Evolutionary conservation across 331 rosid genomes (phyloP).

Genomic region (Arachis monticola): DNA sequence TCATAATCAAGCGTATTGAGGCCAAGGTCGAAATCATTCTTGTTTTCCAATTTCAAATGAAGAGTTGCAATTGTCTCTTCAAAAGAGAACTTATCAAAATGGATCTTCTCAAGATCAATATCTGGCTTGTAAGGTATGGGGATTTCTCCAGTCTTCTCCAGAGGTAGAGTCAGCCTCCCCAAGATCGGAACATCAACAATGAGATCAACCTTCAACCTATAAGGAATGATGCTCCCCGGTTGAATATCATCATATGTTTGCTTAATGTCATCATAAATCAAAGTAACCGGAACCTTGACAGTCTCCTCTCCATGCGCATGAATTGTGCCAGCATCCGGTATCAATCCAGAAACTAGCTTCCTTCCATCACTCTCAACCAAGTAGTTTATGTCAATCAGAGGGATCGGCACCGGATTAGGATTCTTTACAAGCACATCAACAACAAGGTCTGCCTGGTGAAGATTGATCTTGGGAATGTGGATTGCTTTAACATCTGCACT

Average conservation of each 20-base stretch:
- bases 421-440: slow-evolving; percentile 89
- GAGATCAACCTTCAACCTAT: slow-evolving; percentile 78
- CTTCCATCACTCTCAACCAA: slow-evolving; percentile 91
- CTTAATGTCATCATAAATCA: slow-evolving; percentile 87
- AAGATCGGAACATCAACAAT: slow-evolving; percentile 86
- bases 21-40: slow-evolving; percentile 87
- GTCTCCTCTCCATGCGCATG: slow-evolving; percentile 87
- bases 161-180: slow-evolving; percentile 83
- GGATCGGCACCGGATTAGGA: slow-evolving; percentile 96
- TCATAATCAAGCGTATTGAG: slow-evolving; percentile 79
- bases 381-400: slow-evolving; percentile 80
- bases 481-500: slow-evolving; percentile 76
- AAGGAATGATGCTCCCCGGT: slow-evolving; percentile 89
- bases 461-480: slow-evolving; percentile 69
- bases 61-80: slow-evolving; percentile 89
- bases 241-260: slow-evolving; percentile 66
- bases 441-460: slow-evolving; percentile 74
- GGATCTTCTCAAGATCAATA: slow-evolving; percentile 81
- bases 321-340: slow-evolving; percentile 95
- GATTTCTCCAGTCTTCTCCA: slow-evolving; percentile 93
- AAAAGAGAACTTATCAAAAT: slow-evolving; percentile 72
- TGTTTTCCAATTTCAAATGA: slow-evolving; percentile 90
- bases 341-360: slow-evolving; percentile 85
- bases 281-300: slow-evolving; percentile 69
- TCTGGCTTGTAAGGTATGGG: slow-evolving; percentile 98